These are phyloP conservation scores for Viola odorata DNA, from an alignment of 345 rosid genomes.

Conservation along the genomic window DNA sequence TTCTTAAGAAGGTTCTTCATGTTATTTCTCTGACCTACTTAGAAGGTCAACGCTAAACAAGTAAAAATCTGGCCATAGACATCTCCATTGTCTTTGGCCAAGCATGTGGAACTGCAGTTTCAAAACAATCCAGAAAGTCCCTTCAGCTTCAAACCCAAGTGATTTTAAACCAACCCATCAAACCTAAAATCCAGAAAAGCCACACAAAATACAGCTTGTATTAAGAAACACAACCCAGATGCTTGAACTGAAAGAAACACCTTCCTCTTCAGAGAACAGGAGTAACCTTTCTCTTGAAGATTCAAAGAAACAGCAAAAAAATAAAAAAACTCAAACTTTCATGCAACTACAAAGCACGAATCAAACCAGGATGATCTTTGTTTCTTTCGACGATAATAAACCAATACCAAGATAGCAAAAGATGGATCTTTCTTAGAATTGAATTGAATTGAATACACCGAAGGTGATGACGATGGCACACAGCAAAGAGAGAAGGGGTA, in stretches of 20 bases:
- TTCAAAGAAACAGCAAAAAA: not conserved
- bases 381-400: conserved; percentile 8
- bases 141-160: conserved; percentile 9
- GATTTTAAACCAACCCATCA: conserved; percentile 21
- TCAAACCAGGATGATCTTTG: conserved; percentile 3
- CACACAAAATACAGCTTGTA: conserved; percentile 34
- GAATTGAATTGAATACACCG: conserved; percentile 2
- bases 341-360: conserved; percentile 10
- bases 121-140: conserved; percentile 17
- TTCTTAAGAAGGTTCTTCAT: conserved; percentile 93
- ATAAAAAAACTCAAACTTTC: conserved; percentile 1
- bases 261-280: conserved; percentile 14
- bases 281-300: conserved; percentile 14
- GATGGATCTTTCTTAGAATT: conserved; percentile 17
- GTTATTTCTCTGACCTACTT: conserved; percentile 24
- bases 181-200: conserved; percentile 25
- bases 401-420: conserved; percentile 17
- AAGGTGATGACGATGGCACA: conserved; percentile 11
- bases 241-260: conserved; percentile 26
- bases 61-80: conserved; percentile 46
- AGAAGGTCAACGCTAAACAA: conserved; percentile 40
- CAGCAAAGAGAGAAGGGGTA: conserved; percentile 23
- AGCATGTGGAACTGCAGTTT: conserved; percentile 28
- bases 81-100: conserved; percentile 65
- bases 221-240: conserved; percentile 35